Conservation (phyloP, 176 grass and related monocot genomes). For the Themeda triandra region DNA sequence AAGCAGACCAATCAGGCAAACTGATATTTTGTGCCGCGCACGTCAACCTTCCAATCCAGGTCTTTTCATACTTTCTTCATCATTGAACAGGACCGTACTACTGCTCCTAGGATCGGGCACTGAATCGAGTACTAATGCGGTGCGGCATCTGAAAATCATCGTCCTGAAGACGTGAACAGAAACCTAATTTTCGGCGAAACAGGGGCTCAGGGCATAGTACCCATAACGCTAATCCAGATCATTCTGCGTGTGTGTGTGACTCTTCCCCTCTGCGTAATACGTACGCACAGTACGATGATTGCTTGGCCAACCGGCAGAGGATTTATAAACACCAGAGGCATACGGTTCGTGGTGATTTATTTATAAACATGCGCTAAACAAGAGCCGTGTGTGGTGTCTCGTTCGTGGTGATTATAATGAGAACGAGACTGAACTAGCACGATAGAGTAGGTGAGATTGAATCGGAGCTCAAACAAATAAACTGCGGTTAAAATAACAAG, state of each 20-base stretch:
- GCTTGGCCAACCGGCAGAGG: not conserved
- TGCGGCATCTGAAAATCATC: not conserved
- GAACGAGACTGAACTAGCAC: too few relatives aligned
- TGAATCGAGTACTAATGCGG: too few relatives aligned
- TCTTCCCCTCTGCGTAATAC: not conserved
- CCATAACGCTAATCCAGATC: not conserved
- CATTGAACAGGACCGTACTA: not conserved
- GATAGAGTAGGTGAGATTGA: too few relatives aligned
- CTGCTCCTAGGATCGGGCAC: too few relatives aligned
- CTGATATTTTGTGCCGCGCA: not conserved
- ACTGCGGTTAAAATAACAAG: too few relatives aligned
- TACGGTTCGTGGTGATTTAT: too few relatives aligned
- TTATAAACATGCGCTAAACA: too few relatives aligned
- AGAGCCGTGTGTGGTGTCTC: too few relatives aligned
- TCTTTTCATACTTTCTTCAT: not conserved
- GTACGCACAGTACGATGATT: not conserved
- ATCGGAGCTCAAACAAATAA: too few relatives aligned
- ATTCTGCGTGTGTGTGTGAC: not conserved
- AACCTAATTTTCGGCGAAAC: not conserved
- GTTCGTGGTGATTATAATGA: too few relatives aligned
- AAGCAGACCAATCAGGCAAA: not conserved
- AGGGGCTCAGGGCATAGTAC: not conserved
- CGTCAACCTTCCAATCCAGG: not conserved
- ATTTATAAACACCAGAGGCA: too few relatives aligned
- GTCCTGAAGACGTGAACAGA: not conserved